phyloP scores from a whole-genome alignment of 345 rosid species.

The Dipteronia sinensis region DNA sequence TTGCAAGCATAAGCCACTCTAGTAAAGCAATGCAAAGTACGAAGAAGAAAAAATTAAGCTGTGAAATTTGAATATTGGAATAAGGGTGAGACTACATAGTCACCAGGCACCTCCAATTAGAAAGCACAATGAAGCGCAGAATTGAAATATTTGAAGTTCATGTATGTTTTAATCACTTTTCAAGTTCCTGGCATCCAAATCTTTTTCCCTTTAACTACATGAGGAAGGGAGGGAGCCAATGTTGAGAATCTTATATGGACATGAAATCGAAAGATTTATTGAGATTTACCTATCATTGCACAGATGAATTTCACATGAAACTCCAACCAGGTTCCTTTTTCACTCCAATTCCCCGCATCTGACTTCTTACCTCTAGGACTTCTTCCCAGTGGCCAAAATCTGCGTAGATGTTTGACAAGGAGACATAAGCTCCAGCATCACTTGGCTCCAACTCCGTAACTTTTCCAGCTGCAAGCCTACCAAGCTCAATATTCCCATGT shows the following conservation, averaged over 20 bases:
- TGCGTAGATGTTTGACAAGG: slow-evolving; percentile 74
- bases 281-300: slow-evolving; percentile 11
- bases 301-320: slow-evolving; percentile 33
- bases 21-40: background rate
- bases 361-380: slow-evolving; percentile 53
- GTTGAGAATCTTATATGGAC: background rate
- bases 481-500: slow-evolving; percentile 73
- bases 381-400: slow-evolving; percentile 80
- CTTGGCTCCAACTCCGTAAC: slow-evolving; percentile 53
- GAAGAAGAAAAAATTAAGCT: background rate
- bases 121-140: background rate
- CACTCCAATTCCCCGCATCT: slow-evolving; percentile 57
- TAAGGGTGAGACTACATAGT: background rate
- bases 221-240: background rate
- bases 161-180: background rate
- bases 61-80: background rate
- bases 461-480: slow-evolving; percentile 59
- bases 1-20: too few species aligned
- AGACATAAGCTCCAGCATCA: slow-evolving; percentile 66
- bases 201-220: background rate
- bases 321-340: slow-evolving; percentile 77
- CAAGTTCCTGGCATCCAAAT: background rate
- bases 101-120: background rate
- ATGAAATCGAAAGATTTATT: background rate
- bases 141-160: background rate